Evolutionary conservation across 2,329 filamentous ascomycete species (phyloP), one percentile per base, ranked within the genome.

Genomic region (Trichoderma afroharzianum): DNA sequence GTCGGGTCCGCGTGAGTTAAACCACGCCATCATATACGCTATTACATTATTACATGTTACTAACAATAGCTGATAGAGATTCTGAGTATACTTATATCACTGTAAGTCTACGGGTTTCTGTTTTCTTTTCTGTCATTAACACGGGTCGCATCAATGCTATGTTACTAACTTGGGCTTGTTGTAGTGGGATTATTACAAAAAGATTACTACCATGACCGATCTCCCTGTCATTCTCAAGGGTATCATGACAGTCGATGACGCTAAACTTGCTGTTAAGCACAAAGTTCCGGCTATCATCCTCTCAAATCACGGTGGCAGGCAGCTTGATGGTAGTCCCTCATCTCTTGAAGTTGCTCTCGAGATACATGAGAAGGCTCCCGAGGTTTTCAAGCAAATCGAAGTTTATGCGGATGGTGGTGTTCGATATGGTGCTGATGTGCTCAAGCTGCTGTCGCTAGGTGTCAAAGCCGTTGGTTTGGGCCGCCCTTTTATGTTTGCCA

Each of bases 401-500:
- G 76, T 83, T 55, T 79, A 78, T 50, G 81, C 81, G 21, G 82
- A 85, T 72, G 83, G 83, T 6, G 83, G 83, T 64, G 76, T 85
- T 24, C 80, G 83, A 59, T 83, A 83, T 70, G 83, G 83, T 12
- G 79, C 79, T 11, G 83, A 85, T 61, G 80, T 79, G 14, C 76
- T 85, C n/a, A 82, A 83, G 74, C 79, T 84, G 11, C 78, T 85
- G n/a, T 79, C 82, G 3, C 80, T 84, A 15, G 83, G 83, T 11
- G 83, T 83, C 68, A 80, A 79, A 74, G 82, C 81, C 14, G 82
- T 84, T 6, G 81, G 86, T 15, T 73, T 88, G 0, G 86, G 86
- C 18, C 78, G 87, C 0, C 82, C 85, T 11, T 83, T 85, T 73
- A 87, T 88, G 85, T 88, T 82, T 75, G 79, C 84, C 73, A 88